A percentile compares a stretch with the other conserved stretches of the same genome.
These are phyloP conservation scores for Coprinellus micaceus DNA, from an alignment of 768 basidiomycete genomes.

Conservation along the genomic window DNA sequence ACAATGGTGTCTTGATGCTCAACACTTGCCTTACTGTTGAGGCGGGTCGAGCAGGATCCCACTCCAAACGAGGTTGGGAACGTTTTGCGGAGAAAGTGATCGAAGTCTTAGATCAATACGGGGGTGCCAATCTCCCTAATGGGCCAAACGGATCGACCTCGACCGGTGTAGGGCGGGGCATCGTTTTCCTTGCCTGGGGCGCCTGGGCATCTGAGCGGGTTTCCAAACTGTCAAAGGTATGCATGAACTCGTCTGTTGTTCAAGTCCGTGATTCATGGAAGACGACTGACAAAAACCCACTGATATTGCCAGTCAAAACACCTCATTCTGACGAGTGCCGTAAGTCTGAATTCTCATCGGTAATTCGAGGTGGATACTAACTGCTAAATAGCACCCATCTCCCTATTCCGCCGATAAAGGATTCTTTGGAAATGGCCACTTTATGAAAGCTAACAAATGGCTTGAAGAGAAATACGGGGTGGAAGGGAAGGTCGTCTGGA, in stretches of 20 bases:
- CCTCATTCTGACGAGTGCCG: slow-evolving; percentile 72
- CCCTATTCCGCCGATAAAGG: slow-evolving; percentile 75
- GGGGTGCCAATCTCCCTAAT: slow-evolving; percentile 60
- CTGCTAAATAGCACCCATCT: slow-evolving; percentile 67
- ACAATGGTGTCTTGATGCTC: slow-evolving; percentile 83
- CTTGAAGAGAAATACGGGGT: slow-evolving; percentile 72
- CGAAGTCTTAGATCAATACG: slow-evolving; percentile 71
- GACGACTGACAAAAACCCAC: neutral
- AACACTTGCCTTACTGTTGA: slow-evolving; percentile 92
- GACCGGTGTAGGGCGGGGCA: slow-evolving; percentile 62
- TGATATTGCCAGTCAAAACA: slow-evolving; percentile 58
- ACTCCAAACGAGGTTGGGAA: slow-evolving; percentile 88
- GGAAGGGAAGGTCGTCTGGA: slow-evolving; percentile 74
- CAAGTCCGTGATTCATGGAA: neutral
- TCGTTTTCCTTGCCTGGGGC: slow-evolving; percentile 87
- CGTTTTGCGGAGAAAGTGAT: slow-evolving; percentile 80
- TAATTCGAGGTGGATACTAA: slow-evolving; percentile 1
- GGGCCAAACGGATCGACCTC: slow-evolving; percentile 17
- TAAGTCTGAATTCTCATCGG: slow-evolving; percentile 34
- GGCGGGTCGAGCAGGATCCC: slow-evolving; percentile 72
- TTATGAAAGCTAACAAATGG: slow-evolving; percentile 86
- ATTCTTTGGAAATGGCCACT: slow-evolving; percentile 88
- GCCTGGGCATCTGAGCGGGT: slow-evolving; percentile 82
- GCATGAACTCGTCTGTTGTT: slow-evolving; percentile 8
- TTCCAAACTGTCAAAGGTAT: slow-evolving; percentile 68